Conservation (phyloP, 2,329 filamentous ascomycete species). For the Diaporthe aspalathi region DNA sequence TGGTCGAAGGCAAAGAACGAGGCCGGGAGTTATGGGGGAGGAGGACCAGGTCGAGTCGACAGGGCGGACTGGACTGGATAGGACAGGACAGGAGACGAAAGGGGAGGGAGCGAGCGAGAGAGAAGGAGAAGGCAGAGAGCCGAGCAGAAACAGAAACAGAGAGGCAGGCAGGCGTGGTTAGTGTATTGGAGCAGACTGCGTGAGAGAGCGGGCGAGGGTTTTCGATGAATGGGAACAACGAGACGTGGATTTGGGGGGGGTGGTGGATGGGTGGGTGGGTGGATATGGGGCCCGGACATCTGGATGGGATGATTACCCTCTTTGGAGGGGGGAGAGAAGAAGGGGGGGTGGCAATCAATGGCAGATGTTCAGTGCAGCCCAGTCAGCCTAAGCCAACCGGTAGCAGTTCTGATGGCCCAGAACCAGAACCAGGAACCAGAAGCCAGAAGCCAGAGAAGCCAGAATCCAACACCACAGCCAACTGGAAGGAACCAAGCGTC, state of each 20-base stretch:
- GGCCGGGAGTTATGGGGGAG: constrained; percentile 28
- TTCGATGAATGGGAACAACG: constrained; percentile 25
- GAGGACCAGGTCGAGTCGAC: constrained; percentile 27
- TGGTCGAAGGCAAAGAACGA: constrained; percentile 34
- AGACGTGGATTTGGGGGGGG: constrained; percentile 9
- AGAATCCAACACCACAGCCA: no score
- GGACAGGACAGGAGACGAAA: constrained; percentile 24
- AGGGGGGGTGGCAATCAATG: background rate
- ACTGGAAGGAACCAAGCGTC: background rate
- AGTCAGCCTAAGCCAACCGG: no score
- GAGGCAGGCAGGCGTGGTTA: constrained; percentile 29
- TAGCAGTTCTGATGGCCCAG: background rate
- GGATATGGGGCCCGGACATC: background rate
- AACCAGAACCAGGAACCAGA: constrained; percentile 4
- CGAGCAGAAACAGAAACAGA: constrained; percentile 34
- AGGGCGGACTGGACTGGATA: background rate
- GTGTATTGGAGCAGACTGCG: constrained; percentile 31
- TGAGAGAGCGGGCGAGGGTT: background rate
- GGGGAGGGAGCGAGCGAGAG: constrained; percentile 34
- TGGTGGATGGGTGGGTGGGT: background rate
- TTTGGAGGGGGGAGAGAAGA: background rate
- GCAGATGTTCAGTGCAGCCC: constrained; percentile 12
- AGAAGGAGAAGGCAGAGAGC: constrained; percentile 43
- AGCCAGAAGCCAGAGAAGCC: background rate
- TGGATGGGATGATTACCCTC: constrained; percentile 18